Evolutionary conservation across 768 basidiomycete genomes (phyloP), one percentile per base, ranked within the genome.

Genomic region (Dendrothele bispora): DNA sequence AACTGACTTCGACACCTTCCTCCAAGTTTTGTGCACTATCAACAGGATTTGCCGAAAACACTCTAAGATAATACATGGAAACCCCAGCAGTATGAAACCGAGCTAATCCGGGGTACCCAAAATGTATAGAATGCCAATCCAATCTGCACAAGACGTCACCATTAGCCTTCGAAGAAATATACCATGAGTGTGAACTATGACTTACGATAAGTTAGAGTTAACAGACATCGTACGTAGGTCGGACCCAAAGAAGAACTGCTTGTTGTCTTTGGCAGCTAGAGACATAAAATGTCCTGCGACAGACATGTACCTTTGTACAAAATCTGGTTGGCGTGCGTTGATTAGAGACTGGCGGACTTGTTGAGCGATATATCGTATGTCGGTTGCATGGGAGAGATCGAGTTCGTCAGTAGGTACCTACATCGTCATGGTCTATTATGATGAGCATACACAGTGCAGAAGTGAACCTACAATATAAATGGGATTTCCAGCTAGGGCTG

Each of bases 11-110:
- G n/a, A n/a, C n/a, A n/a, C n/a, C n/a, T n/a, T n/a, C n/a, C n/a
- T n/a, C n/a, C n/a, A n/a, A n/a, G n/a, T n/a, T n/a, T n/a, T n/a
- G n/a, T n/a, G n/a, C n/a, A n/a, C n/a, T n/a, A n/a, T n/a, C n/a
- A n/a, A n/a, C n/a, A n/a, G n/a, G 52, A 29, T 62, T 62, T 15
- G 61, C 57, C 39, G 41, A 49, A 38, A 61, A 64, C n/a, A 55
- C 51, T 25, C 62, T 50, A 7, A 62, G 15, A 36, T 59, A 62
- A 20, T 38, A 44, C 21, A 54, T 64, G 20, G 24, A 27, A 15
- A 50, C 28, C 26, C 58, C 55, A 21, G 18, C 11, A 5, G 60
- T 54, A 20, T 52, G 45, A 25, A 57, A 59, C 36, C 48, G 51
- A 8, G 58, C 52, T 14, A 48, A 42, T 15, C 24, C 17, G 24